Evolutionary conservation across 2,329 filamentous ascomycete genomes (phyloP), one percentile per base, ranked within the genome.

Genomic region (Penicillium sp.): DNA sequence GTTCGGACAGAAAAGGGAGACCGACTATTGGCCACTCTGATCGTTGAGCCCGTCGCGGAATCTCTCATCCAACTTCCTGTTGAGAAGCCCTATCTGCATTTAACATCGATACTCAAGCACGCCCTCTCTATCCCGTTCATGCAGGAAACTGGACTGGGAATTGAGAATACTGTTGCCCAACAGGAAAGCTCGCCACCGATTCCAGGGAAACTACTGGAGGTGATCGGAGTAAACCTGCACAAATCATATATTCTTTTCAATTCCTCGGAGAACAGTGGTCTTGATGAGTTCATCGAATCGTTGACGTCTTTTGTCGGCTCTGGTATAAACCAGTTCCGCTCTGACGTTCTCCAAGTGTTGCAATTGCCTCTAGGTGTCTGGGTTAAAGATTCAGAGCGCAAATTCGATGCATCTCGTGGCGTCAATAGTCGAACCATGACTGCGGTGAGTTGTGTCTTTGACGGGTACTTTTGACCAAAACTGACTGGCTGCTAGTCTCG

Each of bases 11-110:
- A 90, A 56, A 81, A 81, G 46, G 88, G 89, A 3, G 84, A 90
- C 55, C 81, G 82, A 14, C 86, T 84, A 5, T 79, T 86, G 36
- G 81, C 85, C 5, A 76, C 88, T 44, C 80, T 82, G 22, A 78
- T 90, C 1, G 76, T 92, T 35, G 90, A 95, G 54, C 87, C 87
- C 1, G 63, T 94, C 3, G 82, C 88, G 0, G 85, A 82, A 58
- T 63, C 70, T 1, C 58, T 87, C 4, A 61, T 76, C 33, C 46
- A 50, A 28, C 68, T 65, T 43, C 52, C 51, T 36, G 44, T 63
- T 14, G 55, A 65, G 4, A 56, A 65, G 30, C 62, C 64, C 4
- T 68, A 62, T 53, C 50, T 76, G 78, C 48, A 71, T 58, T 55
- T 59, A 66, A 62, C 57, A 33, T 62, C 63, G 14, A 57, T 74